Evolutionary conservation across 2,329 filamentous ascomycete species (phyloP), one percentile per base, ranked within the genome.

Genomic region (Cercospora janseana): DNA sequence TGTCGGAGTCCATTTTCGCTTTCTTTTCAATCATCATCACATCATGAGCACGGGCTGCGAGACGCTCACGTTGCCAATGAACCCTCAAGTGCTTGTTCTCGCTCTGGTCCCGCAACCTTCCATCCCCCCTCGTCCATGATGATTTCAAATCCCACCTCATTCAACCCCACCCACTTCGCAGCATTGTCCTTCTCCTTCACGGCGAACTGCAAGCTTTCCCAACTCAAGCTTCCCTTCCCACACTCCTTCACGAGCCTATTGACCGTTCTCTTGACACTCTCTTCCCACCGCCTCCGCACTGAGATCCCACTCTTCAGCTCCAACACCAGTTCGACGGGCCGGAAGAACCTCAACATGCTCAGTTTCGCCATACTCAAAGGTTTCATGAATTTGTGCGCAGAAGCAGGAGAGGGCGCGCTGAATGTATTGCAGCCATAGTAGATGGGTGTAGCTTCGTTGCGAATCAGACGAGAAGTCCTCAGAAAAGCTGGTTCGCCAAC

Each of bases 371-470:
- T n/a, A n/a, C 41, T 40, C 9, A 56, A 31, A 6, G 41, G 40
- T 23, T 51, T 35, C 3, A 58, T 41, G 34, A 55, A 58, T 29
- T 31, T 31, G n/a, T 58, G 50, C 28, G 55, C 55, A 2, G 55
- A 47, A 1, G 53, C 49, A 15, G 53, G 55, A 2, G 43, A 49
- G 6, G 55, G 55, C 3, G 54, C 54, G 18, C 48, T 43, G 55
- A 60, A 60, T 8, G 28, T 54, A 44, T 60, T 60, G 51, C 47
- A 43, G 41, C 52, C 55, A 37, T 56, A 60, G 57, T 51, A 60
- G 34, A 60, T 52, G 5, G 57, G 50, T 2, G 49, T 46, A 16
- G 55, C 57, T 53, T 60, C 57, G 24, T 41, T 38, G 43, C 55
- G 55, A 24, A 60, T 54, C 27, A 41, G 42, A 37, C 40, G 46